phyloP scores from a whole-genome alignment of 2,329 filamentous ascomycete species.

The Stromatinia cepivora region DNA sequence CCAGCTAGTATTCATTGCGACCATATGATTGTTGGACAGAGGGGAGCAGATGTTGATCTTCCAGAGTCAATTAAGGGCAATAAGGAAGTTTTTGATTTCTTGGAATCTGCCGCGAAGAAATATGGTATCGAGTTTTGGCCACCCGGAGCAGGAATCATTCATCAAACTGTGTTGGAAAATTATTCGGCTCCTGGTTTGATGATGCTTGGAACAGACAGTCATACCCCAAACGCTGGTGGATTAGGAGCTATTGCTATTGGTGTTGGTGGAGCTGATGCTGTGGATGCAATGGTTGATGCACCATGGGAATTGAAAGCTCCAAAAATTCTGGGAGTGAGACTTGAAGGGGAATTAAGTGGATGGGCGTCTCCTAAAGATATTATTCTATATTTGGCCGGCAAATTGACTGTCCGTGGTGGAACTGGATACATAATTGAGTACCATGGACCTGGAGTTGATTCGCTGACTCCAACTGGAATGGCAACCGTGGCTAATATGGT shows the following conservation, averaged over 20 bases:
- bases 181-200: conserved; percentile 95
- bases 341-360: conserved; percentile 79
- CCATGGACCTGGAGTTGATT: conserved; percentile 84
- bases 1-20: conserved; percentile 98
- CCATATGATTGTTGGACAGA: conserved; percentile 96
- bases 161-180: conserved; percentile 97
- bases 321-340: conserved; percentile 79
- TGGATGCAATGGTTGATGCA: conserved; percentile 92
- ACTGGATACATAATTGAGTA: conserved; percentile 96
- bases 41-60: conserved; percentile 83
- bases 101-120: conserved; percentile 87
- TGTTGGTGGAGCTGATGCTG: conserved; percentile 94
- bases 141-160: conserved; percentile 90
- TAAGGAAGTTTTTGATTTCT: conserved; percentile 95
- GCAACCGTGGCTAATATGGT: conserved; percentile 84
- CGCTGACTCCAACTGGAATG: conserved; percentile 90
- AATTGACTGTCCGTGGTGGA: conserved; percentile 87
- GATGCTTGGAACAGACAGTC: conserved; percentile 98
- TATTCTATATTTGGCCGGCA: conserved; percentile 84
- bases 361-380: conserved; percentile 97
- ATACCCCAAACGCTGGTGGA: conserved; percentile 96
- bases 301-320: conserved; percentile 98
- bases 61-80: conserved; percentile 84
- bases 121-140: conserved; percentile 97
- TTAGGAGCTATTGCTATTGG: conserved; percentile 93